Evolutionary conservation across 441 rosid species (phyloP), one percentile per base, ranked within the genome.

Genomic region (Populus trichocarpa): DNA sequence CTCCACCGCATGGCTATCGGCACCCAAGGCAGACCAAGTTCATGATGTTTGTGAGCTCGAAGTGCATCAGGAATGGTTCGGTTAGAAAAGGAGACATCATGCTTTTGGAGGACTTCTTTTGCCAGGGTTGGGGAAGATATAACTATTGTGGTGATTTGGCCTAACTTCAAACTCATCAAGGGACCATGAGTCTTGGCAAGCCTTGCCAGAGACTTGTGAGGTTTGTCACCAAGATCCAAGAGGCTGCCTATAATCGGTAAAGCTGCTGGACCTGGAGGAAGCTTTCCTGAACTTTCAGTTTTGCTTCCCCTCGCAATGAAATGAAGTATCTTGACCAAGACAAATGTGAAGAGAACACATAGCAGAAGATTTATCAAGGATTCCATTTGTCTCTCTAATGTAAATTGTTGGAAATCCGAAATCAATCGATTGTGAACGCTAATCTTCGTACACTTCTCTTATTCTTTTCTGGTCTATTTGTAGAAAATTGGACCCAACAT

Each of bases 241-340:
- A 81, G 78, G 69, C 75, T 81, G 0, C 82, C 85, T 28, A 82
- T 8, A 14, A 79, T 63, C 0, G 80, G 85, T 8, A 68, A n/a
- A 13, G 72, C 38, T 9, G 38, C 0, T 22, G 85, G 85, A 2
- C 85, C 82, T 11, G 82, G 85, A 1, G 85, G 85, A 73, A 82
- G 81, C 13, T 67, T 74, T 30, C 77, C 25, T 1, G 72, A 13
- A 6, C 74, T 77, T 26, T 18, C 42, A 10, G 42, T 63, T 40
- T 28, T 76, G 75, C 35, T 76, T 40, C 78, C 30, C 18, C 7
- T 59, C 25, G 32, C 28, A 35, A 71, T 2, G n/a, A 73, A 77
- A 35, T 2, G 18, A 8, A 72, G 59, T 3, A 6, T n/a, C 18
- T 1, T 23, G 69, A 81, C 3, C 10, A 73, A 8, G 42, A 32